Percentiles rank a stretch among this genome's conserved stretches.
Conservation (phyloP, 768 basidiomycete genomes). For the Suillus alpinus region DNA sequence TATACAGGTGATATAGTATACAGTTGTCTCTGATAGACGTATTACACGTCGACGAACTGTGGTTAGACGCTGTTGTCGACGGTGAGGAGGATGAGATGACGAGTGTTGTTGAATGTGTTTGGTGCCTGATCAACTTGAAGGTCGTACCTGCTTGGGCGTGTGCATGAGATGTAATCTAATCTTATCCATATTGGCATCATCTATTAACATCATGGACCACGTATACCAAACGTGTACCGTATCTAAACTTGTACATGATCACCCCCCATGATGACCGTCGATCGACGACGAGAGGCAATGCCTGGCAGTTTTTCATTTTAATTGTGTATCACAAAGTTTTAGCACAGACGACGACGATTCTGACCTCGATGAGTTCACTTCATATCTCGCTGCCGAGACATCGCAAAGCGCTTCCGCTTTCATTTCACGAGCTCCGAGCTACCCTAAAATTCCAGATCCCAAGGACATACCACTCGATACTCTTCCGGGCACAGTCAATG, state of each 20-base stretch:
- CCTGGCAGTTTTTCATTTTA: too few relatives aligned
- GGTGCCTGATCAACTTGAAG: not conserved
- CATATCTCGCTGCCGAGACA: constrained; percentile 49
- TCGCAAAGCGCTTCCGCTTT: constrained; percentile 43
- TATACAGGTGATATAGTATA: not conserved
- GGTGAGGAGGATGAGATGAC: not conserved
- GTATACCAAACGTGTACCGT: not conserved
- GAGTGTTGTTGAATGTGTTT: not conserved
- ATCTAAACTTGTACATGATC: not conserved
- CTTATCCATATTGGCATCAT: not conserved
- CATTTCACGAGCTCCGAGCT: constrained; percentile 34
- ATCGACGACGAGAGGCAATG: not conserved
- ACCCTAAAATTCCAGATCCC: constrained; percentile 28
- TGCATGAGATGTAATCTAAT: constrained; percentile 6
- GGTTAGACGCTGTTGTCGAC: not conserved
- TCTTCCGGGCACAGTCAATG: constrained; percentile 41
- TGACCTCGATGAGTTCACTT: constrained; percentile 51
- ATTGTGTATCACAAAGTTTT: too few relatives aligned
- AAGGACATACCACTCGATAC: constrained; percentile 38
- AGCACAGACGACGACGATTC: constrained; percentile 22
- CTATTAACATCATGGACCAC: not conserved
- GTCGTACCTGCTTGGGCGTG: not conserved
- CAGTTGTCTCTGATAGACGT: not conserved
- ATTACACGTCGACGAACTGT: constrained; percentile 1
- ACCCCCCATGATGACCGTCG: not conserved